phyloP scores from a whole-genome alignment of 768 basidiomycete species.

The Pleurotus sapidus region DNA sequence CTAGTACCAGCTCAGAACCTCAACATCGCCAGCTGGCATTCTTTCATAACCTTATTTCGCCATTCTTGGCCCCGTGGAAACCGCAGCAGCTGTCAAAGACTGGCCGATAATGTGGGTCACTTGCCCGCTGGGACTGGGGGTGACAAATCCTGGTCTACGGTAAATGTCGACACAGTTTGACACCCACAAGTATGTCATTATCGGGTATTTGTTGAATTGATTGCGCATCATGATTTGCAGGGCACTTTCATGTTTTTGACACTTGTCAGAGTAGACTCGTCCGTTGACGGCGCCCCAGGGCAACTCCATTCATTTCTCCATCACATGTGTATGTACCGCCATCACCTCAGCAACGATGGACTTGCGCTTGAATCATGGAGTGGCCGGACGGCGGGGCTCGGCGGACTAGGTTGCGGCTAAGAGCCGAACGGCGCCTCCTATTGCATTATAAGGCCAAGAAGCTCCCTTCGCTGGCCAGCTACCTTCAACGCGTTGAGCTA shows the following conservation, averaged over 20 bases:
- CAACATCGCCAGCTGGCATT: neutral
- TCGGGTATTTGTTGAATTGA: too few species aligned
- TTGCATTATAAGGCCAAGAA: neutral
- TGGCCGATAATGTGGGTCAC: too few species aligned
- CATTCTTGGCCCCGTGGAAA: neutral
- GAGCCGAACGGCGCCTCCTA: slow-evolving; percentile 2
- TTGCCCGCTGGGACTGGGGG: too few species aligned
- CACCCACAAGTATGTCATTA: too few species aligned
- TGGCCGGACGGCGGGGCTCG: neutral
- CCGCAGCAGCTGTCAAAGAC: neutral
- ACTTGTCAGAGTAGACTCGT: neutral
- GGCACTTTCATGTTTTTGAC: too few species aligned
- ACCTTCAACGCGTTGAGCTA: neutral
- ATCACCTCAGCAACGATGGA: neutral
- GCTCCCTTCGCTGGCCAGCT: neutral
- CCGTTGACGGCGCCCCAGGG: neutral
- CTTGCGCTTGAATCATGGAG: neutral
- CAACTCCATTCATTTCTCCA: neutral
- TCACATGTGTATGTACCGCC: neutral
- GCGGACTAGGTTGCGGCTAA: slow-evolving; percentile 1
- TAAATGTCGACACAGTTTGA: too few species aligned
- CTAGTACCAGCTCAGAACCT: neutral
- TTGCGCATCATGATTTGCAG: too few species aligned
- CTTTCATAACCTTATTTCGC: neutral
- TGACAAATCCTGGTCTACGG: too few species aligned